Conservation (phyloP, 805 yeast genomes). For the Metschnikowia cubensis region DNA sequence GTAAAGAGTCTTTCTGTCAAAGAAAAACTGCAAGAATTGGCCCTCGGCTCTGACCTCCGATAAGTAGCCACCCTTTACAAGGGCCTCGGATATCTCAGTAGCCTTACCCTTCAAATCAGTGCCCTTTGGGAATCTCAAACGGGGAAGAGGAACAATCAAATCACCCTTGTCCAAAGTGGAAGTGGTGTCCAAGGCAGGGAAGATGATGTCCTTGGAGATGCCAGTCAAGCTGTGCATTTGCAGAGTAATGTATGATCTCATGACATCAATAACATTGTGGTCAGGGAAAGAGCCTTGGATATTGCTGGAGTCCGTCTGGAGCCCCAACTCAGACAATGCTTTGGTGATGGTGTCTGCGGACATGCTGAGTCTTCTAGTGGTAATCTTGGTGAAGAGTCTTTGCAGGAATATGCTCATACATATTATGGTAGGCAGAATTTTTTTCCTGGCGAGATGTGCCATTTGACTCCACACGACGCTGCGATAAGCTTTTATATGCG, state of each 20-base stretch:
- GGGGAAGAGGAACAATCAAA: slow-evolving; percentile 85
- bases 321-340: slow-evolving; percentile 35
- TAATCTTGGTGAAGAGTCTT: slow-evolving; percentile 5
- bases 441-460: not conserved
- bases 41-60: slow-evolving; percentile 77
- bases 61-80: slow-evolving; percentile 70
- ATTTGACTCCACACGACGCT: slow-evolving; percentile 4
- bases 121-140: slow-evolving; percentile 66
- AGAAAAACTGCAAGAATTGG: slow-evolving; percentile 86
- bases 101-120: slow-evolving; percentile 75
- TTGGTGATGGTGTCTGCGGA: slow-evolving; percentile 30
- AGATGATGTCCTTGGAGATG: slow-evolving; percentile 65
- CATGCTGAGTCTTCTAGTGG: slow-evolving; percentile 11
- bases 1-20: slow-evolving; percentile 61
- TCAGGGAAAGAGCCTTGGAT: slow-evolving; percentile 67
- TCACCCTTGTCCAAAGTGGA: slow-evolving; percentile 87
- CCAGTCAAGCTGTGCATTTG: slow-evolving; percentile 72
- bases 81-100: slow-evolving; percentile 68
- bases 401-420: slow-evolving; percentile 11
- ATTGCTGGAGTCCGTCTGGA: slow-evolving; percentile 39
- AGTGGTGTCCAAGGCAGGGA: slow-evolving; percentile 86
- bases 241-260: slow-evolving; percentile 83
- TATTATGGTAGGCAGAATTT: not conserved
- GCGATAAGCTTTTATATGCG: not conserved
- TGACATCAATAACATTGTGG: slow-evolving; percentile 76